These are phyloP conservation scores for Amauroascus verrucosus DNA, from an alignment of 2,329 filamentous ascomycete genomes.

Conservation along the genomic window DNA sequence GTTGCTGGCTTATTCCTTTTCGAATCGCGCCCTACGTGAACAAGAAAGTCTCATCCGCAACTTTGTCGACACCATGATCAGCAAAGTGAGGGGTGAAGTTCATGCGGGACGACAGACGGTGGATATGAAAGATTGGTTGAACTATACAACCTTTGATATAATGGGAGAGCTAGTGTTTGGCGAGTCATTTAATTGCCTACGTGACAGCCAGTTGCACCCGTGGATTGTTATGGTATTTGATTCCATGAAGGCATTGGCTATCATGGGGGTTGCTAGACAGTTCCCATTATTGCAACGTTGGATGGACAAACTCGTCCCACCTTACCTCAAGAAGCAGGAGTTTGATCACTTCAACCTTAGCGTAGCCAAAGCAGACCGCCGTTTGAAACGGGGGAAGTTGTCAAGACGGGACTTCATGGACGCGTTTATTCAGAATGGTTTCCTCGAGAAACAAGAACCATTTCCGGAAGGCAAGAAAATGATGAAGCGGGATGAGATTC, in stretches of 20 bases:
- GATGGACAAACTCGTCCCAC: conserved; percentile 15
- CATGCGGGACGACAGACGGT: conserved; percentile 13
- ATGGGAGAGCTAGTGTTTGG: conserved; percentile 27
- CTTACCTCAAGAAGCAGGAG: neutral
- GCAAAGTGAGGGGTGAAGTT: conserved; percentile 17
- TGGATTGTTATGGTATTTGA: conserved; percentile 22
- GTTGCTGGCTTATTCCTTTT: conserved; percentile 31
- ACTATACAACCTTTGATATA: conserved; percentile 28
- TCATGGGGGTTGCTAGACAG: conserved; percentile 4
- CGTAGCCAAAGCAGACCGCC: conserved; percentile 7
- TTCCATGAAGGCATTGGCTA: conserved; percentile 12
- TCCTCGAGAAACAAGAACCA: neutral
- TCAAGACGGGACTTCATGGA: conserved; percentile 5
- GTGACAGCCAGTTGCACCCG: conserved; percentile 20
- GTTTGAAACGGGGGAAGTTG: neutral
- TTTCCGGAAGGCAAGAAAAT: conserved; percentile 19
- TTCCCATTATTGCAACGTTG: conserved; percentile 14
- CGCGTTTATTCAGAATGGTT: neutral
- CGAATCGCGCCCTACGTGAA: conserved; percentile 29
- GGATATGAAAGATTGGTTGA: conserved; percentile 25
- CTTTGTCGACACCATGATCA: conserved; percentile 27
- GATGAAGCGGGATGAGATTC: conserved; percentile 21
- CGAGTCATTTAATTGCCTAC: conserved; percentile 24
- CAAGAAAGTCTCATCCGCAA: conserved; percentile 28
- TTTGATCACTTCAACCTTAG: conserved; percentile 11